phyloP scores from a whole-genome alignment of 352 stramenopile species.

The Phytophthora rubi region DNA sequence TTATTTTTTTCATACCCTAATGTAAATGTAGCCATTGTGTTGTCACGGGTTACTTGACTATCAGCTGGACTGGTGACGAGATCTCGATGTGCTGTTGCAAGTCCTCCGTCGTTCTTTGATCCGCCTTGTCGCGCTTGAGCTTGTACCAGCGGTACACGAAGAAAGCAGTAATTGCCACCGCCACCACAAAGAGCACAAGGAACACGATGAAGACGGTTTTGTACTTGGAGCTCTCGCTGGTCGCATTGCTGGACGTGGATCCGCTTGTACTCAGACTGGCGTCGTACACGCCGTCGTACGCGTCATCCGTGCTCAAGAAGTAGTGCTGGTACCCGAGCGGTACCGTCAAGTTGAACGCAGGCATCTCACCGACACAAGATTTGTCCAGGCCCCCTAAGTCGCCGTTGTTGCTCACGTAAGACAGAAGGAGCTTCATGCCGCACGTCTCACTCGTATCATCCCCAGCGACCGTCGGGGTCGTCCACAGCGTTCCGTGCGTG shows the following conservation, averaged over 20 bases:
- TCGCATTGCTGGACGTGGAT: conserved; percentile 1
- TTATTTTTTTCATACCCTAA: too few species aligned
- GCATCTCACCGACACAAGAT: conserved; percentile 42
- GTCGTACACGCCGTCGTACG: conserved; percentile 43
- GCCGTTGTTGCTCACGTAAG: conserved; percentile 43
- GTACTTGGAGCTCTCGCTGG: conserved; percentile 26
- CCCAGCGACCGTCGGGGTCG: conserved; percentile 33
- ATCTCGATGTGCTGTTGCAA: conserved; percentile 12
- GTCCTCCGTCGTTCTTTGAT: conserved; percentile 6
- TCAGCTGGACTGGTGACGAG: neutral
- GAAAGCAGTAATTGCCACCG: conserved; percentile 23
- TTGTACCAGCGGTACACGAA: conserved; percentile 33
- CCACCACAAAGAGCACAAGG: conserved; percentile 43
- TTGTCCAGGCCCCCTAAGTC: conserved; percentile 44
- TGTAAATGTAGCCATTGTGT: too few species aligned
- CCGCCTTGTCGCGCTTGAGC: conserved; percentile 22
- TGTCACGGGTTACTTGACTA: neutral
- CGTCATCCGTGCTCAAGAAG: conserved; percentile 42
- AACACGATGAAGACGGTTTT: conserved; percentile 55
- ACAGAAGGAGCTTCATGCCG: conserved; percentile 46
- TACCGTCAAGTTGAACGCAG: conserved; percentile 35
- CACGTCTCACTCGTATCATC: conserved; percentile 36
- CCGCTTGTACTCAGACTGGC: conserved; percentile 11
- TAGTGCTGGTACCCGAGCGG: conserved; percentile 4
- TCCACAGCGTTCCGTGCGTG: conserved; percentile 42